A percentile compares a stretch with the other conserved stretches of the same genome.
These are phyloP conservation scores for Megacollybia marginata DNA, from an alignment of 768 basidiomycete species.

Conservation along the genomic window DNA sequence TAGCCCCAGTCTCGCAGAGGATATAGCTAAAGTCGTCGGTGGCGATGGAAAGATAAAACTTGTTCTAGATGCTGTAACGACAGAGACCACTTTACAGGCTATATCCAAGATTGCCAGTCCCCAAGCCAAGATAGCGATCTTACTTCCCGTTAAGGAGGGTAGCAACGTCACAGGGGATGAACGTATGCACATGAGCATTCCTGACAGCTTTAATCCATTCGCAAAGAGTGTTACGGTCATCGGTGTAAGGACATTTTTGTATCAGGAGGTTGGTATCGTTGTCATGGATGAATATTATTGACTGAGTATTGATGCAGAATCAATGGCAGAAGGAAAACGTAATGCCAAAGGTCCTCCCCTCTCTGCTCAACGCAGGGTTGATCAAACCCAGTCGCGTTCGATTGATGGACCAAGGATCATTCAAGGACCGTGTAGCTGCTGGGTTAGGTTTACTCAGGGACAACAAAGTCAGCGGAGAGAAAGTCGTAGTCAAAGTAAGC, in stretches of 20 bases:
- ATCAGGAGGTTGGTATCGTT: conserved; percentile 26
- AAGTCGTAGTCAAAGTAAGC: conserved; percentile 33
- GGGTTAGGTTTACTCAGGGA: conserved; percentile 38
- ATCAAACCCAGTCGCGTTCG: conserved; percentile 35
- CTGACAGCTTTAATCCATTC: conserved; percentile 29
- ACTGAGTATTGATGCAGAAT: conserved; percentile 21
- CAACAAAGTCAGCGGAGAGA: conserved; percentile 44
- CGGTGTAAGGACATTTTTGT: conserved; percentile 33
- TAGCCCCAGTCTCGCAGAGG: conserved; percentile 25
- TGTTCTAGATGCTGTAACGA: conserved; percentile 33
- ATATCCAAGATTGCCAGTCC: conserved; percentile 30
- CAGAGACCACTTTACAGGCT: conserved; percentile 25
- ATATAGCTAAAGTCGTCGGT: conserved; percentile 25
- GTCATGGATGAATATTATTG: background rate
- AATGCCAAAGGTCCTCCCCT: conserved; percentile 38
- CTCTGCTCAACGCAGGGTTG: conserved; percentile 27
- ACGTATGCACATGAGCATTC: conserved; percentile 20
- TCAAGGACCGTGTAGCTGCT: conserved; percentile 32
- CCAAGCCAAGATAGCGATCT: conserved; percentile 31
- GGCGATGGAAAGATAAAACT: conserved; percentile 24
- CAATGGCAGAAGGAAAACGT: conserved; percentile 32
- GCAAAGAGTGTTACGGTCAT: conserved; percentile 25
- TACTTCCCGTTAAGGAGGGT: conserved; percentile 41
- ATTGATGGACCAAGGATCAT: conserved; percentile 32
- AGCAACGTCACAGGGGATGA: conserved; percentile 23